Conservation (phyloP, 352 stramenopile species). For the Pythium periplocum region DNA sequence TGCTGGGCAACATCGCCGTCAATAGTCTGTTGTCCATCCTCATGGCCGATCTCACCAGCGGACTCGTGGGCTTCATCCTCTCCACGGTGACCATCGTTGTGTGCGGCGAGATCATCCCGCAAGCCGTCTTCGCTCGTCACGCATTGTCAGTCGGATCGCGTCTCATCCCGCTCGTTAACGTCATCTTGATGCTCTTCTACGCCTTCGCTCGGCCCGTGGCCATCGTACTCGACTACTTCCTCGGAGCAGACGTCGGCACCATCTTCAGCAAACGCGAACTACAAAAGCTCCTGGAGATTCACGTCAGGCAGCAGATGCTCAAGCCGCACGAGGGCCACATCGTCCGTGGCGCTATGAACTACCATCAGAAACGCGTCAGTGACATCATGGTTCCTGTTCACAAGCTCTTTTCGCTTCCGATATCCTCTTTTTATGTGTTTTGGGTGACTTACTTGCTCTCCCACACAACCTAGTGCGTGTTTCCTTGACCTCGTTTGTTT, state of each 20-base stretch:
- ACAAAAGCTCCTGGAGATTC: slow-evolving; percentile 95
- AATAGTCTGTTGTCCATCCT: slow-evolving; percentile 98
- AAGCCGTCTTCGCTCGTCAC: slow-evolving; percentile 92
- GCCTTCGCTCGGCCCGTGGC: slow-evolving; percentile 89
- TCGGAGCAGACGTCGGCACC: slow-evolving; percentile 94
- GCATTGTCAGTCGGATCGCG: slow-evolving; percentile 67
- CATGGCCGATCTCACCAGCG: slow-evolving; percentile 88
- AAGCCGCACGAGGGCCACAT: slow-evolving; percentile 94
- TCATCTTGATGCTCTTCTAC: slow-evolving; percentile 92
- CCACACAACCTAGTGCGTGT: slow-evolving; percentile 21
- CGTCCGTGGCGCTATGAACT: slow-evolving; percentile 87
- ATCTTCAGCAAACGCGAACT: slow-evolving; percentile 94
- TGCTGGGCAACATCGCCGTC: slow-evolving; percentile 96
- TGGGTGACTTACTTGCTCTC: slow-evolving; percentile 17
- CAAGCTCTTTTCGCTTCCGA: slow-evolving; percentile 65
- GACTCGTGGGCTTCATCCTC: slow-evolving; percentile 89
- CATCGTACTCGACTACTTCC: slow-evolving; percentile 84
- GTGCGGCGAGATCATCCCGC: slow-evolving; percentile 92
- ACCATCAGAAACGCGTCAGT: slow-evolving; percentile 69
- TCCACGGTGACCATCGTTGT: slow-evolving; percentile 95
- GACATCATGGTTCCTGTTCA: slow-evolving; percentile 93
- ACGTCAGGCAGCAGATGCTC: slow-evolving; percentile 89
- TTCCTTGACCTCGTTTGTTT: slow-evolving; percentile 17
- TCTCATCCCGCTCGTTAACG: slow-evolving; percentile 88
- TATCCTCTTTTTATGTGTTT: slow-evolving; percentile 37